phyloP scores from a whole-genome alignment of 1,139 yeast species.

The Geotrichum phurueaensis region DNA sequence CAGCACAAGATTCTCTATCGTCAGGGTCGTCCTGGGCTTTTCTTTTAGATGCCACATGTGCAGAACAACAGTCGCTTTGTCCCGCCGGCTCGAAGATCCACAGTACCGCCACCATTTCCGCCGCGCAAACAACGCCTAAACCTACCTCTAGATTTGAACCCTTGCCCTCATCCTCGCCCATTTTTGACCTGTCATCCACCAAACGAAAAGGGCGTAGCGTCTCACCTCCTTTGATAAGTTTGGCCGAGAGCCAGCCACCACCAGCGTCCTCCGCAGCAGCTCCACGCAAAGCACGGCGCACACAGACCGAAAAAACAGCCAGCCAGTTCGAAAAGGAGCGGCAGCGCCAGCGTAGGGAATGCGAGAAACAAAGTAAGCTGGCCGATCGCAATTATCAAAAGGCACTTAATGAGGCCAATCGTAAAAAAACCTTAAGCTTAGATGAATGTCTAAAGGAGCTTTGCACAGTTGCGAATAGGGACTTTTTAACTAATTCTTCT shows the following conservation, averaged over 20 bases:
- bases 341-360: not conserved
- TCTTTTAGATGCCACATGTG: not conserved
- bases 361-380: conserved; percentile 17
- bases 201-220: not conserved
- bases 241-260: conserved; percentile 1
- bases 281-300: not conserved
- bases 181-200: not conserved
- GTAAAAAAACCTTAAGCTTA: not conserved
- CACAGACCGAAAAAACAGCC: conserved; percentile 2
- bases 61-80: not conserved
- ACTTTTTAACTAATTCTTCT: not conserved
- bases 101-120: not conserved
- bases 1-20: not conserved
- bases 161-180: conserved; percentile 5
- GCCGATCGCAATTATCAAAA: conserved; percentile 14
- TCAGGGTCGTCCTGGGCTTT: not conserved
- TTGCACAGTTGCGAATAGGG: not conserved
- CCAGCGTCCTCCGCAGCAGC: not conserved
- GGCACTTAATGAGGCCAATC: conserved; percentile 8
- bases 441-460: conserved; percentile 7
- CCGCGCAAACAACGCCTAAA: not conserved
- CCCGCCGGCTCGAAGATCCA: not conserved
- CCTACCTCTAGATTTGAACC: not conserved
- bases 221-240: not conserved
- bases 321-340: not conserved